Conservation (phyloP, 306 rosid species). For the Medicago arabica region DNA sequence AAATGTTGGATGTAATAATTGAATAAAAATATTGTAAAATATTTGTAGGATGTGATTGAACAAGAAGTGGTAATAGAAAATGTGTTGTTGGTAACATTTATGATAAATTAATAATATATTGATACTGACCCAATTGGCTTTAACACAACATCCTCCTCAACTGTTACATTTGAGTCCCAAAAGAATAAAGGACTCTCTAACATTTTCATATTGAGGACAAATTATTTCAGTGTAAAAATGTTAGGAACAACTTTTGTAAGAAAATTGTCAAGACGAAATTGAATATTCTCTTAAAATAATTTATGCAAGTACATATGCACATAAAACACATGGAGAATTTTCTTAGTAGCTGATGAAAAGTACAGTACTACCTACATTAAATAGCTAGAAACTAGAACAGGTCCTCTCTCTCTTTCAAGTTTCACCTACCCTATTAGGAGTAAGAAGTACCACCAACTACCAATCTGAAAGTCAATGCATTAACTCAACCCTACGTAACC, state of each 20-base stretch:
- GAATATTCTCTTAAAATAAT: too few species aligned
- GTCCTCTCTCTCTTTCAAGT: background rate
- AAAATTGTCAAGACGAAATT: too few species aligned
- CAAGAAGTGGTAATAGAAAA: background rate
- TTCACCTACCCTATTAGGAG: background rate
- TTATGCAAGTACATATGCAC: too few species aligned
- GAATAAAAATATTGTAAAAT: background rate
- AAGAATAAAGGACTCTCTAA: too few species aligned
- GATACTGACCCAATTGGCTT: background rate
- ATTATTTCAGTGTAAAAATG: too few species aligned
- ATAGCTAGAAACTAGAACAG: background rate
- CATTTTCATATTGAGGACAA: too few species aligned
- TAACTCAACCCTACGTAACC: background rate
- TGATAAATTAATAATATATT: background rate
- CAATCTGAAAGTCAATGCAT: background rate
- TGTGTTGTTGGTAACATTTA: background rate
- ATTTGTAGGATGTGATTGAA: background rate
- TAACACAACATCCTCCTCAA: background rate
- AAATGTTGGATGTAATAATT: conserved; percentile 1
- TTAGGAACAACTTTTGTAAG: too few species aligned
- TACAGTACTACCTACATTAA: too few species aligned
- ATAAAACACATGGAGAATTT: too few species aligned
- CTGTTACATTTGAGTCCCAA: background rate
- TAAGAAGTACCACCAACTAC: background rate
- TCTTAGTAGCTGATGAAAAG: too few species aligned